Evolutionary conservation across 129 eudicot species (phyloP), one percentile per base, ranked within the genome.

Genomic region (Pulicaria dysenterica): DNA sequence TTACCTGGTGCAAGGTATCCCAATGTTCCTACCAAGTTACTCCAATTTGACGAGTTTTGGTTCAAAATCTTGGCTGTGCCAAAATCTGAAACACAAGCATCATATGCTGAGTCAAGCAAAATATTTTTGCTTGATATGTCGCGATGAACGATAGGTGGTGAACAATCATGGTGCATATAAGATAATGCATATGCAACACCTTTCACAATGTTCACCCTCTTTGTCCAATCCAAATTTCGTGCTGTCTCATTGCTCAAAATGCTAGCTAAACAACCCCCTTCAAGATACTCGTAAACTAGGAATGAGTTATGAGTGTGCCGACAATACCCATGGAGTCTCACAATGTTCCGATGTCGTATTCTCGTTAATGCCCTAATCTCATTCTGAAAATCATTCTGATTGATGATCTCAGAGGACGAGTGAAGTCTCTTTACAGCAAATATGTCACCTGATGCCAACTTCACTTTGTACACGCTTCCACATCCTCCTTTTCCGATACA

Each of bases 91-190:
- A 76, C 58, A n/a, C 61, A 55, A 13, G 84, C 81, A 46, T 81
- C 77, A 3, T 38, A 68, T 4, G 75, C 77, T 0, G 41, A 41
- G 9, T 75, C 74, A 7, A 81, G 77, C 67, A 81, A 48, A 53
- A 81, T 69, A 45, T 75, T 81, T 54, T 75, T 75, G 77, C 80
- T 74, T 39, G 85, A 81, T 50, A 81, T 50, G 55, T 75, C 85
- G 5, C 78, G 72, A 74, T 80, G 84, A 19, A 79, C 60, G 38
- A 79, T 73, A 8, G 79, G 67, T 4, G 84, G 72, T 16, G 59
- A 37, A 61, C 81, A 81, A 46, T 81, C 85, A 55, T 81, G 85
- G 67, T 81, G 85, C 77, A 81, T 76, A 19, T 81, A 81, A 3
- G 73, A 76, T 64, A 81, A 70, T 39, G 85, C 85, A 12, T 76